Conservation (phyloP, 441 rosid genomes). For the Pelargonium citronellum region DNA sequence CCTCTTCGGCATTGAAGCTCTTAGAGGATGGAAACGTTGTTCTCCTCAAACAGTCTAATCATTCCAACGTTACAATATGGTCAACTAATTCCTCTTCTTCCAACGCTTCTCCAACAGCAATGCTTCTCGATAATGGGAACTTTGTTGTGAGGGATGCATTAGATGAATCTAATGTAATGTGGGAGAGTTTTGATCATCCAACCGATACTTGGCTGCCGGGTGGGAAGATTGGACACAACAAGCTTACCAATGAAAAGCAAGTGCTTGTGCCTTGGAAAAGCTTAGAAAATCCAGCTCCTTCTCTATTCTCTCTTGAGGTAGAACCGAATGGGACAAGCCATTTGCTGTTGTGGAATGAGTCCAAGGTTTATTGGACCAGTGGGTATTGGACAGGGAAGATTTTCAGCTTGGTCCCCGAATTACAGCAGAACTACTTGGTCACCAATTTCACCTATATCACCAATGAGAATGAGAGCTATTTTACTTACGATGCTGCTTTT, state of each 20-base stretch:
- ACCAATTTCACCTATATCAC: slow-evolving; percentile 12
- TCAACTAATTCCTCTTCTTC: slow-evolving; percentile 11
- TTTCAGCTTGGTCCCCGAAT: slow-evolving; percentile 13
- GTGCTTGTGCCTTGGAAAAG: slow-evolving; percentile 16
- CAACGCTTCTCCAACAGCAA: slow-evolving; percentile 3
- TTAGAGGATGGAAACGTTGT: slow-evolving; percentile 17
- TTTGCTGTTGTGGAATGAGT: slow-evolving; percentile 12
- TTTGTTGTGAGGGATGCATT: slow-evolving; percentile 18
- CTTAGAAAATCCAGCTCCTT: slow-evolving; percentile 22
- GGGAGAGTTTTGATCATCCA: slow-evolving; percentile 23
- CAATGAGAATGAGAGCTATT: slow-evolving; percentile 23
- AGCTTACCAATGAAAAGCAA: background rate
- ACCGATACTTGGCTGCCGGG: slow-evolving; percentile 24
- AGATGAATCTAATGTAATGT: background rate
- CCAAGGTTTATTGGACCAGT: slow-evolving; percentile 10
- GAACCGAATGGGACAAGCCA: slow-evolving; percentile 1
- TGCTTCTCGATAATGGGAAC: slow-evolving; percentile 27
- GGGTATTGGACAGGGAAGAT: slow-evolving; percentile 18
- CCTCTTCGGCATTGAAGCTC: slow-evolving; percentile 18
- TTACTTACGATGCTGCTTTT: background rate
- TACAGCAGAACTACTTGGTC: background rate
- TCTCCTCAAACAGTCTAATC: background rate
- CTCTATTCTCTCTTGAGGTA: slow-evolving; percentile 13
- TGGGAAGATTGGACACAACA: slow-evolving; percentile 20
- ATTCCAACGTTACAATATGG: slow-evolving; percentile 14